Base-by-base conservation (phyloP, 2,329 filamentous ascomycete genomes). In the Biscogniauxia mediterranea region DNA sequence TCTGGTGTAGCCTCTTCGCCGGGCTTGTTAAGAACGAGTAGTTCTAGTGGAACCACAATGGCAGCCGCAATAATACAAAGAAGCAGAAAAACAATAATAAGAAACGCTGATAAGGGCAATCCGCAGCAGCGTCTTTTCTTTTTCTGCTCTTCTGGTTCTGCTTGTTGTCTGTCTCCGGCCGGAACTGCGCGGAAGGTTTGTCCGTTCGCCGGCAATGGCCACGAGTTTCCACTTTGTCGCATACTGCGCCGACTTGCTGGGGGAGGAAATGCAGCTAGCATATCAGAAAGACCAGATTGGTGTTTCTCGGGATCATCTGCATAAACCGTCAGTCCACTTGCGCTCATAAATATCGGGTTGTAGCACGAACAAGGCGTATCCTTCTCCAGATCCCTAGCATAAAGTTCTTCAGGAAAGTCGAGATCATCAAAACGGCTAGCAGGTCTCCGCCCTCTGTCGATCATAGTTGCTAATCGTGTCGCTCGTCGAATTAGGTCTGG, bases 401-500 rank as follows among this genome's bases (percentile, higher is more conserved):
- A 75, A 63, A 79, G 77, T 54, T 81, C 80, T 20, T 78, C 76
- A 1, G 81, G 77, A 61, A 81, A 86, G 63, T 83, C 80, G 50
- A 87, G 71, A 20, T 83, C 81, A 51, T 85, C 82, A 55, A 86
- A 77, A 17, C 83, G 81, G 69, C 86, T 89, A 21, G 79, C 85
- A 26, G 86, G 86, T 66, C 86, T 79, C 65, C 80, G 89, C 13
- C 94, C 94, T 66, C 88, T 88, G 70, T 98, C 94, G 61, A 99
- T 88, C 76, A 96, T 93, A 0, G 91, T 86, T 17, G 93, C 94
- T 46, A 98, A 80, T 66, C 87, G 87, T 0, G 94, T 98, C 11
- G 95, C 95, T 68, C 95, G 86, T 70, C 87, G 85, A 67, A 99
- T 98, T 62, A 99, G 79, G 73, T 98, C 95, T 0, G 93, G 90